A percentile compares a stretch with the other conserved stretches of the same genome.
phyloP scores from a whole-genome alignment of 495 filamentous ascomycete species.

The Hamigera avellanea region DNA sequence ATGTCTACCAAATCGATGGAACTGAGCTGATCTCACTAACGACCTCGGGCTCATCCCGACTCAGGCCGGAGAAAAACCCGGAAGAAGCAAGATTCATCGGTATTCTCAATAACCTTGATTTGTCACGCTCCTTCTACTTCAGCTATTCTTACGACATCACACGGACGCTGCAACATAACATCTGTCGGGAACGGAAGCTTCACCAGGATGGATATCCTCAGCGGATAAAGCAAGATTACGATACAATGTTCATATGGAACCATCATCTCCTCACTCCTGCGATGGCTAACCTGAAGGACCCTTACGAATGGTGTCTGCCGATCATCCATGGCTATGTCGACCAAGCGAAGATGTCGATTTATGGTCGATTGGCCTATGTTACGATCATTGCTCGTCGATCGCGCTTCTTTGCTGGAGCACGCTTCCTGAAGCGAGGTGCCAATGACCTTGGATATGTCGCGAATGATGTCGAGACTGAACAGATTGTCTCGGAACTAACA shows the following conservation, averaged over 20 bases:
- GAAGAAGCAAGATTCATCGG: conserved; percentile 84
- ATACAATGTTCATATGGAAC: conserved; percentile 98
- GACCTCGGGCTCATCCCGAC: conserved; percentile 44
- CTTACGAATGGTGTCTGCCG: conserved; percentile 92
- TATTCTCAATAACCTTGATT: conserved; percentile 82
- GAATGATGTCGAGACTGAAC: conserved; percentile 98
- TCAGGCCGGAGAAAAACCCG: conserved; percentile 68
- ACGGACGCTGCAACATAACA: conserved; percentile 83
- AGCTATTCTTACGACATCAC: conserved; percentile 98
- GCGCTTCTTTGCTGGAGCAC: conserved; percentile 84
- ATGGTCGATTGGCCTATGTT: conserved; percentile 78
- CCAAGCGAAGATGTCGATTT: conserved; percentile 73
- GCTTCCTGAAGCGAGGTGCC: conserved; percentile 87
- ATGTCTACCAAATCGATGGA: conserved; percentile 89
- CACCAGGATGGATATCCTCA: conserved; percentile 50
- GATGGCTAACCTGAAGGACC: conserved; percentile 53
- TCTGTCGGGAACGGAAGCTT: conserved; percentile 64
- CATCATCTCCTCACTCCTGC: conserved; percentile 76
- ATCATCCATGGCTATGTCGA: conserved; percentile 95
- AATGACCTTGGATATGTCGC: conserved; percentile 96
- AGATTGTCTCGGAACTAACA: conserved; percentile 87
- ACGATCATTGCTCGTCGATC: conserved; percentile 89
- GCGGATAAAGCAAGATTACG: conserved; percentile 53
- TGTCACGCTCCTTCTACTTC: conserved; percentile 90
- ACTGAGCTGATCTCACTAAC: conserved; percentile 87